phyloP scores from a whole-genome alignment of 106 monocot genomes.

The Acanthochlamys bracteata region DNA sequence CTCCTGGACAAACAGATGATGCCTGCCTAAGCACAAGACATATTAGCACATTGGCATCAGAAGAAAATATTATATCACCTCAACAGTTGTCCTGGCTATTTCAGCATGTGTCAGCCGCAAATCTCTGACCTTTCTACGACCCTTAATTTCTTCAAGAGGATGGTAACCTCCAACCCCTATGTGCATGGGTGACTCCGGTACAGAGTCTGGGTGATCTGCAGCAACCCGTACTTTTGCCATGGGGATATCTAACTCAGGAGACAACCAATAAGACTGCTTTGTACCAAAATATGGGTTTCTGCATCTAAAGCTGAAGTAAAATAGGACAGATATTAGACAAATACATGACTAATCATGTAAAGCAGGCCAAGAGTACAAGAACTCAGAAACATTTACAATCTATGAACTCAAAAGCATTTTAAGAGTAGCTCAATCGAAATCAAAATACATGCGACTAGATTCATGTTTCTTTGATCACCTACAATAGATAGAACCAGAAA shows the following conservation, averaged over 20 bases:
- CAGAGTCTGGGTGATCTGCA: slow-evolving; percentile 65
- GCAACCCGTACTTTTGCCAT: slow-evolving; percentile 53
- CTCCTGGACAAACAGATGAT: too few species aligned
- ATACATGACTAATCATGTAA: background rate
- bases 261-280: slow-evolving; percentile 25
- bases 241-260: slow-evolving; percentile 16
- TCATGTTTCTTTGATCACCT: too few species aligned
- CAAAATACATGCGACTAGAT: too few species aligned
- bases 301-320: slow-evolving; percentile 42
- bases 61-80: too few species aligned
- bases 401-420: too few species aligned
- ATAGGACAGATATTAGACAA: too few species aligned
- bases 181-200: slow-evolving; percentile 50
- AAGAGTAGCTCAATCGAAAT: too few species aligned
- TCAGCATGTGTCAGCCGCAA: slow-evolving; percentile 58
- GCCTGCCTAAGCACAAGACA: too few species aligned
- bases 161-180: slow-evolving; percentile 42
- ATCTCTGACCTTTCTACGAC: slow-evolving; percentile 32
- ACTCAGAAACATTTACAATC: too few species aligned
- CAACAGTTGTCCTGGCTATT: slow-evolving; percentile 67
- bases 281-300: slow-evolving; percentile 38
- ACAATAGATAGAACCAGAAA: too few species aligned
- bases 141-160: slow-evolving; percentile 81
- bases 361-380: too few species aligned
- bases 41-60: too few species aligned